Evolutionary conservation across 106 monocot species (phyloP), one percentile per base, ranked within the genome.

Genomic region (Cymbidium sinense): DNA sequence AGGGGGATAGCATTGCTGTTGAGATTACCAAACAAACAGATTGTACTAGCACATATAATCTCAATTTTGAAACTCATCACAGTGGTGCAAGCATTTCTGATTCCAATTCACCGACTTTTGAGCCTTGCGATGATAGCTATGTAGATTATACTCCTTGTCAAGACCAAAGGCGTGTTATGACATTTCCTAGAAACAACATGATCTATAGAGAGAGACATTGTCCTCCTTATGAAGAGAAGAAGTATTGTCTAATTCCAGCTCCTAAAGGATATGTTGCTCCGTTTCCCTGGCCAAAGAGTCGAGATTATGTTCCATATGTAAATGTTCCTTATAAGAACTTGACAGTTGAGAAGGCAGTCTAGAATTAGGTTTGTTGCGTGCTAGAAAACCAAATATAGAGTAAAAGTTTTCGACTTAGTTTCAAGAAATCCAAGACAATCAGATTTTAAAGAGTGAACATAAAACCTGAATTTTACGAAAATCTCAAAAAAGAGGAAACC

Each of bases 311-410:
- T 65, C 85, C 90, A 5, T 90, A 78, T 79, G 87, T 85, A 23
- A 90, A 90, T 81, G 90, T 83, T 74, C 90, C 90, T n/a, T 90
- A 90, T 36, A 90, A 90, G 73, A 90, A 87, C 54, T 80, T 90
- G 76, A 90, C 90, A 2, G 85, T 90, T 19, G 90, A 90, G 81
- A 90, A 90, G 82, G 90, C 90, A 9, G 81, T 90, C 67, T 87
- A 90, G 67, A 90, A 90, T 54, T 90, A 87, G 90, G 87, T n/a
- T n/a, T n/a, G n/a, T n/a, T n/a, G n/a, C n/a, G n/a, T n/a, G n/a
- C n/a, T n/a, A n/a, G n/a, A n/a, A n/a, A n/a, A n/a, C n/a, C n/a
- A n/a, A n/a, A n/a, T n/a, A n/a, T n/a, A n/a, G n/a, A n/a, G n/a
- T n/a, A n/a, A n/a, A n/a, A n/a, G n/a, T n/a, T n/a, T n/a, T n/a